A percentile compares a stretch with the other conserved stretches of the same genome.
Conservation (phyloP, 352 stramenopile species). For the Ophiocytium majus region DNA sequence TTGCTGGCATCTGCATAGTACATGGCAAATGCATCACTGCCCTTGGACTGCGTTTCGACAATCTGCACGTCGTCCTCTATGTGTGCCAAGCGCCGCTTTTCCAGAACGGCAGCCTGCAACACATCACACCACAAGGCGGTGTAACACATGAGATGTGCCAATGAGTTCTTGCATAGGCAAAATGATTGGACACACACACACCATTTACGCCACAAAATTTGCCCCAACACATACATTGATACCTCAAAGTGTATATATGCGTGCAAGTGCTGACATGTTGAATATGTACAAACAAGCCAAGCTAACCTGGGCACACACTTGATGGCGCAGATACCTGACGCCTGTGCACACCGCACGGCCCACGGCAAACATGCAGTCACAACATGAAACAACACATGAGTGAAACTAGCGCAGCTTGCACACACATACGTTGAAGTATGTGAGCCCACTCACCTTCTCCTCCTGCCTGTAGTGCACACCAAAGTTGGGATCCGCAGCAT, state of each 20-base stretch:
- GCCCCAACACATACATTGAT: no score
- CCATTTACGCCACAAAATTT: no score
- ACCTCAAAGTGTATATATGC: no score
- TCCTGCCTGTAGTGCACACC: constrained; percentile 80
- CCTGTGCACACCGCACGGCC: background rate
- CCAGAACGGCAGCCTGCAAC: constrained; percentile 47
- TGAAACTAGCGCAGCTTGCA: no score
- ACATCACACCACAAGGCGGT: no score
- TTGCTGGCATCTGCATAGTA: constrained; percentile 81
- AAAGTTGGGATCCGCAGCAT: constrained; percentile 78
- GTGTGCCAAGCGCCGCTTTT: constrained; percentile 69
- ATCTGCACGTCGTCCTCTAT: constrained; percentile 79
- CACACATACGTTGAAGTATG: background rate
- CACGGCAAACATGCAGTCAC: no score
- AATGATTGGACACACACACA: no score
- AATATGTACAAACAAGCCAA: background rate
- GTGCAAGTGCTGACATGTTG: background rate
- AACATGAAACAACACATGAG: no score
- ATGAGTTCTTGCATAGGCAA: no score
- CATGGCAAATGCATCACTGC: constrained; percentile 76
- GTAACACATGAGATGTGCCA: no score
- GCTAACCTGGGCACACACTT: background rate
- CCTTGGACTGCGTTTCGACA: constrained; percentile 74
- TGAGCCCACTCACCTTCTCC: constrained; percentile 48
- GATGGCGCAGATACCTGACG: background rate